Evolutionary conservation across 2,329 filamentous ascomycete species (phyloP), one percentile per base, ranked within the genome.

Genomic region (Teratosphaeriaceae sp.): DNA sequence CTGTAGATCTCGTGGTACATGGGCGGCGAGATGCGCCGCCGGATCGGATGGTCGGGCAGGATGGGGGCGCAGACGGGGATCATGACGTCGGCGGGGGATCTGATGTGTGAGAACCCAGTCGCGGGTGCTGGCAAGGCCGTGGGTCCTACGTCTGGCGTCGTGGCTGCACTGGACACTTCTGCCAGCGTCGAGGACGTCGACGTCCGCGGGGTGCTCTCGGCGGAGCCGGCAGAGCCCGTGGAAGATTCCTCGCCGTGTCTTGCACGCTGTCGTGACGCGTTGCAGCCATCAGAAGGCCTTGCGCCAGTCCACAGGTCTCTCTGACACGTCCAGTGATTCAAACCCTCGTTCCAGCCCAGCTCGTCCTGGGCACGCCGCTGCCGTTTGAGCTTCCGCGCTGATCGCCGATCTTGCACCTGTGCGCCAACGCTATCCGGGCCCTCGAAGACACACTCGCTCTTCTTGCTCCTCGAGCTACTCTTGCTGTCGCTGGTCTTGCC

Each of bases 241-340:
- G 56, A 24, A 2, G 29, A n/a, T n/a, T n/a, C n/a, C n/a, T 30
- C 30, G 31, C 35, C 19, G 29, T 8, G 26, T 13, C 19, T n/a
- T 42, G 15, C 38, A 15, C n/a, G 19, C 19, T 3, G 3, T 13
- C 7, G 35, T 34, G 8, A 6, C 35, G 3, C 12, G 21, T 26
- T 7, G 19, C 3, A n/a, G 5, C 19, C 12, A 38, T 24, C 7
- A 5, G 20, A 26, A 12, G n/a, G 8, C n/a, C 75, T 71, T 23
- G 88, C 89, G 23, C 85, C 83, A 1, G 88, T 90, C 90, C 90
- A 97, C 5, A 80, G 81, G 65, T 95, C 80, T 38, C 89, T 76
- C 45, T 86, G 74, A 22, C 82, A 78, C 46, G 82, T 77, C 65
- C 87, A 97, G 61, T 84, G 84, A n/a, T 80, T 76, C 44, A 96